Percentiles rank a stretch among this genome's conserved stretches.
Evolutionary conservation across 2,329 filamentous ascomycete genomes (phyloP).

Genomic region (Blastomyces gilchristii): DNA sequence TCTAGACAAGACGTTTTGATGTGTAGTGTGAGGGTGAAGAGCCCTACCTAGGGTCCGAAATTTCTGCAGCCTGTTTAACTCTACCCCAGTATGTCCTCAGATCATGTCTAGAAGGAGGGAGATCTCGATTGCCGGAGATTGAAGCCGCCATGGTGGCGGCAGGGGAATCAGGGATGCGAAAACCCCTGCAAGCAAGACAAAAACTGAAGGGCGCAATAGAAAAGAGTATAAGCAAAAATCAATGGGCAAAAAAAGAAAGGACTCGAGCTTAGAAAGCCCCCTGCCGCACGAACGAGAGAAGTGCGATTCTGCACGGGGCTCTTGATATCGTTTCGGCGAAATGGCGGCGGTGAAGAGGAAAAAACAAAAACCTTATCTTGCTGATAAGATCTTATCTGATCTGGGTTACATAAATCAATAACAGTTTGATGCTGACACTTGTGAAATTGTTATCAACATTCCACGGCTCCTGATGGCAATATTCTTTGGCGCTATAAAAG

Average conservation of each 20-base stretch:
- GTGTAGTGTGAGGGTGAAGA: background rate
- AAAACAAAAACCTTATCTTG: background rate
- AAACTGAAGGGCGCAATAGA: background rate
- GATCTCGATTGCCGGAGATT: conserved; percentile 59
- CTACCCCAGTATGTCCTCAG: conserved; percentile 90
- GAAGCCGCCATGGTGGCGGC: conserved; percentile 49
- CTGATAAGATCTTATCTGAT: background rate
- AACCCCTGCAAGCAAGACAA: background rate
- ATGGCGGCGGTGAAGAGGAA: background rate
- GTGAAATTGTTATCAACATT: background rate
- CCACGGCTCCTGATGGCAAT: too few species aligned
- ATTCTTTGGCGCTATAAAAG: too few species aligned
- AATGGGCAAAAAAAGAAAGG: background rate
- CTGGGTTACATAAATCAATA: too few species aligned
- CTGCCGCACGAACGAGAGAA: background rate
- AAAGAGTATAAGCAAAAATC: background rate
- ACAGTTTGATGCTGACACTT: too few species aligned
- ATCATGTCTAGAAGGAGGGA: conserved; percentile 87
- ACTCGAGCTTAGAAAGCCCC: background rate
- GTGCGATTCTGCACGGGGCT: background rate
- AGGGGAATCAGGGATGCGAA: background rate
- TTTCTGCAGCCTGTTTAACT: conserved; percentile 76
- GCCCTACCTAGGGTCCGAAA: conserved; percentile 89
- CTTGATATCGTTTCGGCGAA: background rate
- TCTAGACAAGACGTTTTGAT: too few species aligned